Evolutionary conservation across 805 yeast species (phyloP).

Genomic region (Spathaspora arborariae): DNA sequence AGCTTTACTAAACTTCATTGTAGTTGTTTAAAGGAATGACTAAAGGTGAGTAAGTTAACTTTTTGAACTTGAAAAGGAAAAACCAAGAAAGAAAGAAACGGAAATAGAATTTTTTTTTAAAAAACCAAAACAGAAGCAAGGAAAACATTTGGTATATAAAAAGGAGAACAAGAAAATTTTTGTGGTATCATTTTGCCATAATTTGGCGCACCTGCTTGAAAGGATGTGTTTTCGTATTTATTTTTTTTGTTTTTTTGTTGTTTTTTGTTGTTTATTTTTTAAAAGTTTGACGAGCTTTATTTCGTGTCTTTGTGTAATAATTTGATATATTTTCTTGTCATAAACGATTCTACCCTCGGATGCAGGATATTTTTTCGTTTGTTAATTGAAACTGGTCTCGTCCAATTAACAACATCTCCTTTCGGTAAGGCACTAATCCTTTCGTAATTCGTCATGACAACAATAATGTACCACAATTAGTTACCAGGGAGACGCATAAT

Average conservation of each 20-base stretch:
- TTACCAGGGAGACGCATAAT: not conserved
- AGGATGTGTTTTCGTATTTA: not conserved
- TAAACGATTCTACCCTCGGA: not conserved
- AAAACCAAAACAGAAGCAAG: not conserved
- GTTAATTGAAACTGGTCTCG: not conserved
- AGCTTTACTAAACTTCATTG: conserved; percentile 10
- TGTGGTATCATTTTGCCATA: not conserved
- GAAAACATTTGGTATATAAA: not conserved
- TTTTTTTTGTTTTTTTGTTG: not conserved
- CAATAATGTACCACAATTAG: not conserved
- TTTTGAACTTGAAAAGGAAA: not conserved
- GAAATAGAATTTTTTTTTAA: no score
- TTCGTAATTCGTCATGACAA: not conserved
- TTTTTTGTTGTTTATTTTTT: not conserved
- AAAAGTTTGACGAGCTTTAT: not conserved
- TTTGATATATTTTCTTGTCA: not conserved
- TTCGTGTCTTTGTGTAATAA: conserved; percentile 4
- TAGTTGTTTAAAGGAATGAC: conserved; percentile 8
- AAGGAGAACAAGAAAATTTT: not conserved
- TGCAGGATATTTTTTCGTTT: not conserved
- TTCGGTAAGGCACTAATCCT: not conserved
- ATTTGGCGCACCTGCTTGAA: not conserved
- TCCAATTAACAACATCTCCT: not conserved
- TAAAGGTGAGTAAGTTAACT: conserved; percentile 8
- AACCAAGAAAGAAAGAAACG: not conserved